These are phyloP conservation scores for Metschnikowia koreensis DNA, from an alignment of 805 yeast genomes.

Conservation along the genomic window DNA sequence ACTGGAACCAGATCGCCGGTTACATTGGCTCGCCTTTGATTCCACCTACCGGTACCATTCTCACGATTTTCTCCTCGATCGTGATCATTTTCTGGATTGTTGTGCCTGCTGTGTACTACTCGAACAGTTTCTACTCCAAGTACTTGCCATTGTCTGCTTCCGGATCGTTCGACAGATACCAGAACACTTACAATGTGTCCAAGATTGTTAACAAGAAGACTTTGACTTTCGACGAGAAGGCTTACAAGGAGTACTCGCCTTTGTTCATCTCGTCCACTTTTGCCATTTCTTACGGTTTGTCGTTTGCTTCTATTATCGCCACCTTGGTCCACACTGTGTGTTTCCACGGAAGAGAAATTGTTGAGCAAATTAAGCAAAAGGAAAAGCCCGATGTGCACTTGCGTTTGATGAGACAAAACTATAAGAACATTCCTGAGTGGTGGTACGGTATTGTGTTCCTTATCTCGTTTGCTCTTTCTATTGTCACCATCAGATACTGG, in stretches of 20 bases:
- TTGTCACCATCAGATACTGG: constrained; percentile 40
- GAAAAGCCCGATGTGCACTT: constrained; percentile 45
- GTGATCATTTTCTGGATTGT: constrained; percentile 47
- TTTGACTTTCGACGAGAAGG: constrained; percentile 42
- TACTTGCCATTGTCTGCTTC: constrained; percentile 58
- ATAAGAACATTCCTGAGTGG: constrained; percentile 44
- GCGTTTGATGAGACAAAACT: constrained; percentile 50
- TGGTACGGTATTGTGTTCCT: constrained; percentile 37
- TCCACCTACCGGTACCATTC: constrained; percentile 56
- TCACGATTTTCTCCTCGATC: constrained; percentile 39
- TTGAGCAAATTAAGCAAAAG: constrained; percentile 25
- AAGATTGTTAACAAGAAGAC: constrained; percentile 43
- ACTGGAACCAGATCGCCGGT: constrained; percentile 62
- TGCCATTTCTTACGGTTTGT: constrained; percentile 56
- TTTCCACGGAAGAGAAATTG: constrained; percentile 56
- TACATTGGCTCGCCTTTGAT: constrained; percentile 61
- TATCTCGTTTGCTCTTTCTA: constrained; percentile 33
- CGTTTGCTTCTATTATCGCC: constrained; percentile 61
- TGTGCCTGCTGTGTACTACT: constrained; percentile 52
- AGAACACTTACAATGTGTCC: constrained; percentile 47
- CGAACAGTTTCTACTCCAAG: constrained; percentile 58
- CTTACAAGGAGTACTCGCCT: constrained; percentile 61
- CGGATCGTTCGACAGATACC: constrained; percentile 51
- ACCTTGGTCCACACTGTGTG: constrained; percentile 56
- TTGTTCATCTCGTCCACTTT: constrained; percentile 58